A percentile compares a stretch with the other conserved stretches of the same genome.
phyloP scores from a whole-genome alignment of 179 eudicot genomes.

The Gypsophila paniculata region DNA sequence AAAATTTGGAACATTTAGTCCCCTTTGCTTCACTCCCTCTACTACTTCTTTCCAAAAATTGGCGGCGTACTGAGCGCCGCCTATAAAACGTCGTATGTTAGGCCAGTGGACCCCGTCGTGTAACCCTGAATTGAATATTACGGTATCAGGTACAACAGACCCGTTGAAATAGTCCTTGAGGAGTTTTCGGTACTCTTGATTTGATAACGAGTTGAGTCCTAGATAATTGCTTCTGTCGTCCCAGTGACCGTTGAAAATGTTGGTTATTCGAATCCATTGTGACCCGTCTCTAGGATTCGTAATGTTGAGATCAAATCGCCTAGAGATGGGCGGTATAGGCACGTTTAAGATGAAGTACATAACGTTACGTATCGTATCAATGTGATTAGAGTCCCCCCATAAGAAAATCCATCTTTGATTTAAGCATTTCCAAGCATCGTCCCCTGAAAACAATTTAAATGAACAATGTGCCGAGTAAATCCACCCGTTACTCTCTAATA shows the following conservation, averaged over 20 bases:
- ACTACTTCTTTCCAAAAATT: slow-evolving; percentile 57
- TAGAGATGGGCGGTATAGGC: slow-evolving; percentile 30
- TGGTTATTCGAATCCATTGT: slow-evolving; percentile 56
- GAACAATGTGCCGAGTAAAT: slow-evolving; percentile 80
- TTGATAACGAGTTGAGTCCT: slow-evolving; percentile 59
- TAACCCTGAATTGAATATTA: slow-evolving; percentile 70
- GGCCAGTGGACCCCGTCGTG: slow-evolving; percentile 76
- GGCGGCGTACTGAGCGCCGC: slow-evolving; percentile 61
- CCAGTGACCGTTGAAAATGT: slow-evolving; percentile 73
- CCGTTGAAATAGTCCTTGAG: slow-evolving; percentile 49
- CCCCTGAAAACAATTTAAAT: slow-evolving; percentile 38
- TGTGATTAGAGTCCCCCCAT: slow-evolving; percentile 93
- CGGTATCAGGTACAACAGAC: slow-evolving; percentile 48
- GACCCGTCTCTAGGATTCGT: slow-evolving; percentile 50
- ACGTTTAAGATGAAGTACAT: slow-evolving; percentile 53
- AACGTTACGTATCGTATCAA: slow-evolving; percentile 70
- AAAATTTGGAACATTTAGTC: slow-evolving; percentile 41
- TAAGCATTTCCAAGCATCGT: slow-evolving; percentile 68
- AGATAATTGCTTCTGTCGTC: slow-evolving; percentile 50
- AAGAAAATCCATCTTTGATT: slow-evolving; percentile 62
- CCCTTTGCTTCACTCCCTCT: slow-evolving; percentile 36
- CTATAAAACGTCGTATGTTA: slow-evolving; percentile 38
- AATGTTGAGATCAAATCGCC: slow-evolving; percentile 59
- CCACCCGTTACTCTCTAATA: slow-evolving; percentile 86
- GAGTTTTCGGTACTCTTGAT: slow-evolving; percentile 40